phyloP scores from a whole-genome alignment of 805 yeast genomes.

The Hanseniaspora thailandica region DNA sequence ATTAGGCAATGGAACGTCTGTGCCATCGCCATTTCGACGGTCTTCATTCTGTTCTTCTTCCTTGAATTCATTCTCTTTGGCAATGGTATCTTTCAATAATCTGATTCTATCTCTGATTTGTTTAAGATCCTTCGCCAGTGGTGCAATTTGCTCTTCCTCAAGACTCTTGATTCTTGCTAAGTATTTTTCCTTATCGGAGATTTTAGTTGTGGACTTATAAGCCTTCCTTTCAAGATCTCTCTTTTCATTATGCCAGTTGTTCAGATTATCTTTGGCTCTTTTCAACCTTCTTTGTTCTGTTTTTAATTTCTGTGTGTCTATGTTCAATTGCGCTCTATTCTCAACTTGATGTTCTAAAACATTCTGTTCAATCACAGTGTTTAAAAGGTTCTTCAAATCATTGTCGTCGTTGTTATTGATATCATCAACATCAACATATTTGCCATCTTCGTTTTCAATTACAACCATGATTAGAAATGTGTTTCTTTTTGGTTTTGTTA shows the following conservation, averaged over 20 bases:
- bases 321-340: constrained; percentile 49
- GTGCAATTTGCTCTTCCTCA: constrained; percentile 39
- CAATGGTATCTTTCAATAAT: constrained; percentile 22
- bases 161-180: constrained; percentile 43
- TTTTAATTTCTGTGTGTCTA: constrained; percentile 53
- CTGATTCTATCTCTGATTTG: constrained; percentile 46
- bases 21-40: not conserved
- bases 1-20: constrained; percentile 25
- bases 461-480: constrained; percentile 1
- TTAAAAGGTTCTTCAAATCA: constrained; percentile 34
- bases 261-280: constrained; percentile 44
- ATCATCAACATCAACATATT: not conserved
- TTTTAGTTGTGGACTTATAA: constrained; percentile 43
- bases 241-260: constrained; percentile 33
- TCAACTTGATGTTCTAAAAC: constrained; percentile 64
- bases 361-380: constrained; percentile 56
- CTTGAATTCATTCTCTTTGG: constrained; percentile 5
- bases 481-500: not conserved
- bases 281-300: constrained; percentile 65
- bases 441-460: constrained; percentile 9
- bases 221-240: constrained; percentile 39
- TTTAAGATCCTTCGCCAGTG: constrained; percentile 45
- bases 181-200: constrained; percentile 47
- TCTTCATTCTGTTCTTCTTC: constrained; percentile 1
- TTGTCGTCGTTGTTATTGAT: constrained; percentile 14